Evolutionary conservation across 164 flowering plant species (phyloP).

Genomic region (Euptelea pleiosperma): DNA sequence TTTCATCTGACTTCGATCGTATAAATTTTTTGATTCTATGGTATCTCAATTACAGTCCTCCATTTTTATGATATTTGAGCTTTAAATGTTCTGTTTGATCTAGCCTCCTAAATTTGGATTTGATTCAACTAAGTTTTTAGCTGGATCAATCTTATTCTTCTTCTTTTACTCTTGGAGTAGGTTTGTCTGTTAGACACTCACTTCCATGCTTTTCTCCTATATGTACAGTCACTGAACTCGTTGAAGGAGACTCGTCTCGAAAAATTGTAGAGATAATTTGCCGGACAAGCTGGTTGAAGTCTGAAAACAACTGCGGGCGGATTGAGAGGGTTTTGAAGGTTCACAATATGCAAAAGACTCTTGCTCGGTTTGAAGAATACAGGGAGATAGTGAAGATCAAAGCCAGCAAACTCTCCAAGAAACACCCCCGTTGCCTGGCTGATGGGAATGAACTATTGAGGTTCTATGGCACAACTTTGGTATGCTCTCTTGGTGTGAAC

Average conservation of each 20-base stretch:
- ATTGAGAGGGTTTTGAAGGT: constrained; percentile 65
- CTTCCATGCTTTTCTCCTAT: too few relatives aligned
- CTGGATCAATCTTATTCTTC: too few relatives aligned
- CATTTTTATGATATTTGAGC: too few relatives aligned
- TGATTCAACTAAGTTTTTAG: too few relatives aligned
- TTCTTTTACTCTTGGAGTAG: too few relatives aligned
- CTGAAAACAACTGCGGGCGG: constrained; percentile 46
- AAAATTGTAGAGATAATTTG: constrained; percentile 71
- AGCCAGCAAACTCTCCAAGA: constrained; percentile 67
- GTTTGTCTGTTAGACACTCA: too few relatives aligned
- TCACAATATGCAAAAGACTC: constrained; percentile 67
- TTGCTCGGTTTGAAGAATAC: constrained; percentile 64
- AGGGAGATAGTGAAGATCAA: constrained; percentile 61
- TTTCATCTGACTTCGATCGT: too few relatives aligned
- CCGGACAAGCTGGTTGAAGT: constrained; percentile 57
- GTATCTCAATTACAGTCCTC: too few relatives aligned
- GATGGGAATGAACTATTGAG: constrained; percentile 74
- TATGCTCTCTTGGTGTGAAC: constrained; percentile 54
- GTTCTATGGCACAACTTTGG: constrained; percentile 57
- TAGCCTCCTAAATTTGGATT: too few relatives aligned
- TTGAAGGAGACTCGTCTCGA: constrained; percentile 69
- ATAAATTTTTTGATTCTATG: too few relatives aligned
- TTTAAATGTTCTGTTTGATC: too few relatives aligned
- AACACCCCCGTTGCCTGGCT: constrained; percentile 73
- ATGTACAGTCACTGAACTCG: constrained; percentile 65